Evolutionary conservation across 805 yeast genomes (phyloP).

Genomic region (Diddensiella caesifluorescens): DNA sequence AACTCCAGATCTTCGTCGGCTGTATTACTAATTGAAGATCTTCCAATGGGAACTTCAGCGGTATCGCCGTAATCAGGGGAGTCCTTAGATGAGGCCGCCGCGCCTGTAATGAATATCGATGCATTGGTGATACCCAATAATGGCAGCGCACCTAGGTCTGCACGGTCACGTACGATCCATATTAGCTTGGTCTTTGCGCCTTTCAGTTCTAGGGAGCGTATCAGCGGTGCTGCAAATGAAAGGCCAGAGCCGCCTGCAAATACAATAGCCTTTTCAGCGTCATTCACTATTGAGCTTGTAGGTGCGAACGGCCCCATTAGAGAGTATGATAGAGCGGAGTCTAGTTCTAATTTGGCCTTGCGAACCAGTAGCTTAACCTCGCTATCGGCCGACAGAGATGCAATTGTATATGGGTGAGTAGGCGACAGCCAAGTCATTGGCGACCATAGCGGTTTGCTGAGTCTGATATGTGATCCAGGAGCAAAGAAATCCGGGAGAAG

Average conservation of each 20-base stretch:
- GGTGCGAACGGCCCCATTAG: slow-evolving; percentile 37
- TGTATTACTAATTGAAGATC: too few relatives aligned
- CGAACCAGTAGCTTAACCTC: slow-evolving; percentile 34
- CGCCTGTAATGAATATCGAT: slow-evolving; percentile 46
- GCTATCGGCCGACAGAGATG: slow-evolving; percentile 49
- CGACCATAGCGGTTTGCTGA: slow-evolving; percentile 24
- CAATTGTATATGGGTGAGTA: slow-evolving; percentile 42
- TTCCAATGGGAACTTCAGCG: slow-evolving; percentile 8
- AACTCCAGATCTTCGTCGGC: slow-evolving; percentile 19
- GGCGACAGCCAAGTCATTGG: slow-evolving; percentile 39
- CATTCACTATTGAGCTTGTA: slow-evolving; percentile 34
- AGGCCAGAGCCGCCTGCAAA: slow-evolving; percentile 78
- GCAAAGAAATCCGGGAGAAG: slow-evolving; percentile 33
- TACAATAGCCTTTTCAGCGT: slow-evolving; percentile 41
- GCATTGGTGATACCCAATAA: slow-evolving; percentile 53
- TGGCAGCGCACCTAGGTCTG: slow-evolving; percentile 72
- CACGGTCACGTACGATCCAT: slow-evolving; percentile 79
- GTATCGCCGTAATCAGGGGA: slow-evolving; percentile 10
- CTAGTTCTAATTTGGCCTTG: slow-evolving; percentile 33
- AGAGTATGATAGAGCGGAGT: slow-evolving; percentile 25
- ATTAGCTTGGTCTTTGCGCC: slow-evolving; percentile 60
- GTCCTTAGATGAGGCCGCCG: slow-evolving; percentile 1
- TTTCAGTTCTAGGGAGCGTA: slow-evolving; percentile 71
- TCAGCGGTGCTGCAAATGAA: slow-evolving; percentile 77
- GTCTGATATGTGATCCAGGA: slow-evolving; percentile 48